Percentiles rank a stretch among this genome's conserved stretches.
These are phyloP conservation scores for Neolecta irregularis DNA, from an alignment of 1,139 yeast genomes.

Conservation along the genomic window DNA sequence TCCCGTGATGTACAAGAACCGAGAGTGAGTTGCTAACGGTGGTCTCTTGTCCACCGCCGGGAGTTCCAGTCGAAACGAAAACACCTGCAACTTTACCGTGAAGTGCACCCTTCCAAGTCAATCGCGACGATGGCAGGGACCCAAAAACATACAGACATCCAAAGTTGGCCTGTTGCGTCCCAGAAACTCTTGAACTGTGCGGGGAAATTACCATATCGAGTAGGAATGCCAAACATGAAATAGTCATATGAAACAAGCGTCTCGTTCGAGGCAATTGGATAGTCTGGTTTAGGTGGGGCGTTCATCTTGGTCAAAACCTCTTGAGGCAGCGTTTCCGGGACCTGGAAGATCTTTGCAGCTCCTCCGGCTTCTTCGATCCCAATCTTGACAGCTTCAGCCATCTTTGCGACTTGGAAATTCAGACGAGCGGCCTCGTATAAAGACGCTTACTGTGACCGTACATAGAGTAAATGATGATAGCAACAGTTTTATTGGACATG, in stretches of 20 bases:
- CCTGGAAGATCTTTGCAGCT: slow-evolving; percentile 41
- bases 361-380: slow-evolving; percentile 51
- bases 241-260: slow-evolving; percentile 41
- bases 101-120: too few species aligned
- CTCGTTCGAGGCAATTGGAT: slow-evolving; percentile 38
- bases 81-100: slow-evolving; percentile 44
- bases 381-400: too few species aligned
- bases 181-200: slow-evolving; percentile 55
- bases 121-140: too few species aligned
- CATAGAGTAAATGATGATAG: slow-evolving; percentile 64
- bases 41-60: slow-evolving; percentile 53
- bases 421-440: too few species aligned
- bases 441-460: slow-evolving; percentile 59
- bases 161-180: slow-evolving; percentile 54
- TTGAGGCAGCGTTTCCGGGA: slow-evolving; percentile 41
- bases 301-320: slow-evolving; percentile 35
- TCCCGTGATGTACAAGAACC: slow-evolving; percentile 45
- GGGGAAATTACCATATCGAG: slow-evolving; percentile 47
- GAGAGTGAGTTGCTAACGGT: slow-evolving; percentile 38
- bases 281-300: slow-evolving; percentile 36
- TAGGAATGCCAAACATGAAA: slow-evolving; percentile 48
- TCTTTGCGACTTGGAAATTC: too few species aligned
- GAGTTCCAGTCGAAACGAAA: slow-evolving; percentile 42
- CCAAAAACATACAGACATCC: too few species aligned
- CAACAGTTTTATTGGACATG: slow-evolving; percentile 38